Conservation (phyloP, 2,329 filamentous ascomycete genomes). For the Elsinoe batatas region DNA sequence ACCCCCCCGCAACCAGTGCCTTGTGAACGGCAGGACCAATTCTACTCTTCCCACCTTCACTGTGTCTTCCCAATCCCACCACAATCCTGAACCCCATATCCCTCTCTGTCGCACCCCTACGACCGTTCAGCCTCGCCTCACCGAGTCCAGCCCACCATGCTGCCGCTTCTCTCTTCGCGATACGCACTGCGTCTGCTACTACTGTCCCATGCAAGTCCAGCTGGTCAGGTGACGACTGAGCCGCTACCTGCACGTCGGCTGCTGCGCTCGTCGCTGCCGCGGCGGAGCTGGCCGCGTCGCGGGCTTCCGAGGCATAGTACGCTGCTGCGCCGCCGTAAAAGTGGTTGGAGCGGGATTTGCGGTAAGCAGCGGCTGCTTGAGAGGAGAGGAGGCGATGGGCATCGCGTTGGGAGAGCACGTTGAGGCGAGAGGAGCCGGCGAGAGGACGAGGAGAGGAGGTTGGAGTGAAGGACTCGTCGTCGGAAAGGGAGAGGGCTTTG, state of each 20-base stretch:
- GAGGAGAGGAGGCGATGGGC: constrained; percentile 43
- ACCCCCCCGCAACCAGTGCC: constrained; percentile 66
- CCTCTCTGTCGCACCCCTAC: constrained; percentile 34
- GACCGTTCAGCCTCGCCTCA: constrained; percentile 47
- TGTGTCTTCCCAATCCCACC: constrained; percentile 73
- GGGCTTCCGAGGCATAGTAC: constrained; percentile 63
- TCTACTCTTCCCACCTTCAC: constrained; percentile 61
- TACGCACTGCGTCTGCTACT: constrained; percentile 71
- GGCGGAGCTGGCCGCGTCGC: constrained; percentile 51
- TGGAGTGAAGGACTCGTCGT: constrained; percentile 18
- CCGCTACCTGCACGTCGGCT: constrained; percentile 59
- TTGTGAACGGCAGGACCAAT: constrained; percentile 72
- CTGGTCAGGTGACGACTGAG: constrained; percentile 48
- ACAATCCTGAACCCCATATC: constrained; percentile 59
- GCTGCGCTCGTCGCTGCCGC: constrained; percentile 52
- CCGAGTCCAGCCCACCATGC: constrained; percentile 69
- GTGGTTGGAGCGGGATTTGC: constrained; percentile 56
- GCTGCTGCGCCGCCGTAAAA: constrained; percentile 66
- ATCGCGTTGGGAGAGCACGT: constrained; percentile 36
- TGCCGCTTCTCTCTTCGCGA: constrained; percentile 57
- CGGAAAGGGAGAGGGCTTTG: constrained; percentile 31
- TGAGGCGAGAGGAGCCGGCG: constrained; percentile 19
- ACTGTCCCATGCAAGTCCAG: constrained; percentile 78
- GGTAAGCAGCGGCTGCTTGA: constrained; percentile 49
- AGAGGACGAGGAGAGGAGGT: not conserved